Evolutionary conservation across 1,284 basidiomycete species (phyloP), one percentile per base, ranked within the genome.

Genomic region (Stygiomarasmius scandens): DNA sequence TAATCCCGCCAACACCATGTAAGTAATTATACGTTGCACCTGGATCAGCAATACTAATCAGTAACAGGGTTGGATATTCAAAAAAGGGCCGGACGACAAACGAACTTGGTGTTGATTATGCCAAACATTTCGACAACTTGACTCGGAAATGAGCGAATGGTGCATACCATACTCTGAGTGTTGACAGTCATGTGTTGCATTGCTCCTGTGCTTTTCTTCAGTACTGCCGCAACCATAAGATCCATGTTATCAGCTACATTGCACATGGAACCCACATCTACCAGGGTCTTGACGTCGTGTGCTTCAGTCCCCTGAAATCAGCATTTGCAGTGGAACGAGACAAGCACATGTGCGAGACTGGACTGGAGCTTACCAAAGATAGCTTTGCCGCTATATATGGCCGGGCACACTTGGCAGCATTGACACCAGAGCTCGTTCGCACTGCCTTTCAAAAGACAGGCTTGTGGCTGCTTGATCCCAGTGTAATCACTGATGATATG

Each of bases 101-200:
- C 2, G 69, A 74, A 47, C 73, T 78, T 46, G 69, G 71, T 6
- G 55, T 69, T 16, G 67, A 68, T 22, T 77, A 69, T 68, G 67
- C 77, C 23, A 67, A 76, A 55, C 56, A 71, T 38, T 76, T 76
- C 55, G 69, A 78, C 48, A 56, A 65, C n/a, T 56, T 66, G 16
- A 79, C 73, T 0, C 56, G 57, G 9, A 58, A 19, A 1, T 76
- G 76, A 56, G 72, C 72, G 10, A 56, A 52, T 0, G 70, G 71
- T 2, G 45, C 62, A 3, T 34, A 54, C 1, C 55, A 69, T 0
- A 56, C 78, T 1, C 71, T 78, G 9, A 49, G 76, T 27, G 71
- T 80, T 29, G 74, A 81, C 69, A 76, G 79, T 0, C 77, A 80
- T 57, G 71, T 65, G 32, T 78, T 74, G 0, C 78, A 81, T 61